Conservation (phyloP, 1,284 basidiomycete species). For the Sutorius eximius region DNA sequence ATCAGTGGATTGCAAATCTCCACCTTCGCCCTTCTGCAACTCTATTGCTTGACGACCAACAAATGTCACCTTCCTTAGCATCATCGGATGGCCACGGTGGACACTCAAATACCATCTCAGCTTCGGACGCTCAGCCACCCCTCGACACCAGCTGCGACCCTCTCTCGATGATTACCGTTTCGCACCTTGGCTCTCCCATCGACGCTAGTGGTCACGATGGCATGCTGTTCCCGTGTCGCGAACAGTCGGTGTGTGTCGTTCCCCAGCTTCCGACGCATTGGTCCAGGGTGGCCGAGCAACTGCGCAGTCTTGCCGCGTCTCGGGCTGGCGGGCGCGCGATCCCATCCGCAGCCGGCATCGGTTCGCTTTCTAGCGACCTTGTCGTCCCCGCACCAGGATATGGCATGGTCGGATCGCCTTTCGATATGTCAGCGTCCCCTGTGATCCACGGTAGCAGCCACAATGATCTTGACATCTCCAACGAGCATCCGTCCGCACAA, state of each 20-base stretch:
- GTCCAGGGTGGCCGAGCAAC: slow-evolving; percentile 11
- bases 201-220: slow-evolving; percentile 21
- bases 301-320: slow-evolving; percentile 4
- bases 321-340: slow-evolving; percentile 4
- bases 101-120: slow-evolving; percentile 30
- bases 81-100: neutral
- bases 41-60: slow-evolving; percentile 35
- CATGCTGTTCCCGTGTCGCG: slow-evolving; percentile 15
- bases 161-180: slow-evolving; percentile 22
- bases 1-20: slow-evolving; percentile 35
- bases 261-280: slow-evolving; percentile 1
- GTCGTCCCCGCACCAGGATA: slow-evolving; percentile 4
- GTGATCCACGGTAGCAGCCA: slow-evolving; percentile 39
- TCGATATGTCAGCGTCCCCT: slow-evolving; percentile 38
- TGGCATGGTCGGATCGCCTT: slow-evolving; percentile 15
- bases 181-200: slow-evolving; percentile 16
- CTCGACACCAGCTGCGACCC: neutral
- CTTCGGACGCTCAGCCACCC: neutral
- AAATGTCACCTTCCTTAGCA: slow-evolving; percentile 35
- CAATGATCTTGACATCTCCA: slow-evolving; percentile 9
- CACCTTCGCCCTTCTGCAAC: slow-evolving; percentile 21
- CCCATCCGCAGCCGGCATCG: neutral
- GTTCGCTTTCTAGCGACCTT: slow-evolving; percentile 6
- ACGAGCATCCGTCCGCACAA: slow-evolving; percentile 24
- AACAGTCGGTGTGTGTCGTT: slow-evolving; percentile 18